phyloP scores from a whole-genome alignment of 2,329 filamentous ascomycete genomes.

The Calonectria pseudoreteaudii region DNA sequence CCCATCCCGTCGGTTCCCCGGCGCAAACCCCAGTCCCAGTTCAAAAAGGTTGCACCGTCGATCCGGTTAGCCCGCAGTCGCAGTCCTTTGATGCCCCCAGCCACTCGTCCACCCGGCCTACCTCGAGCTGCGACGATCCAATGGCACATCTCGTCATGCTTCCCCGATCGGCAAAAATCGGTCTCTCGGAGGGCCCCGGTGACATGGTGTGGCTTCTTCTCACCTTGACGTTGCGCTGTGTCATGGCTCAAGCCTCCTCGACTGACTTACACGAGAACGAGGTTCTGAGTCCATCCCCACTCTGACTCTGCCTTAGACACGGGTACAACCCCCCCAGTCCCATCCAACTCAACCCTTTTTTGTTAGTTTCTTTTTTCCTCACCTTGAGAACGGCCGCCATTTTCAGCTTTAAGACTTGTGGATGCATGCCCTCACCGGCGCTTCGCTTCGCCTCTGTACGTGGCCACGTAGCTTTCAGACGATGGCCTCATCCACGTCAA shows the following conservation, averaged over 20 bases:
- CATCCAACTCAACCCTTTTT: not conserved
- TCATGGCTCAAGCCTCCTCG: not conserved
- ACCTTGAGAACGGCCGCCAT: not conserved
- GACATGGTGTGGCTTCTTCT: conserved; percentile 14
- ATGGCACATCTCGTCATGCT: not conserved
- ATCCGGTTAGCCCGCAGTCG: conserved; percentile 29
- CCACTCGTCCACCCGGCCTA: conserved; percentile 24
- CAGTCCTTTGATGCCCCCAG: conserved; percentile 21
- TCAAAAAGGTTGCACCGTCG: conserved; percentile 25
- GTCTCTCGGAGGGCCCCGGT: conserved; percentile 15
- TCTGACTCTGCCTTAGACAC: conserved; percentile 23
- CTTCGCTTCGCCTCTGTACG: conserved; percentile 17
- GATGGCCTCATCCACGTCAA: conserved; percentile 16
- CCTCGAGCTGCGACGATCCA: conserved; percentile 20
- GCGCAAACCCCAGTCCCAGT: not conserved
- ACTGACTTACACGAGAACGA: conserved; percentile 21
- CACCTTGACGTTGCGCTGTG: conserved; percentile 11
- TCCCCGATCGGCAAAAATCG: conserved; percentile 13
- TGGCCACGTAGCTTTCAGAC: conserved; percentile 21
- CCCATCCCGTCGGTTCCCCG: conserved; percentile 16
- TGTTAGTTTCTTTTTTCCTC: conserved; percentile 8
- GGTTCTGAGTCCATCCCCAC: conserved; percentile 5
- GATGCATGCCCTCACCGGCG: conserved; percentile 8
- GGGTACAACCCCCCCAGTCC: conserved; percentile 1
- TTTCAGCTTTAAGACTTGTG: conserved; percentile 12